These are phyloP conservation scores for Clonostachys byssicola DNA, from an alignment of 2,329 filamentous ascomycete species.

Conservation along the genomic window DNA sequence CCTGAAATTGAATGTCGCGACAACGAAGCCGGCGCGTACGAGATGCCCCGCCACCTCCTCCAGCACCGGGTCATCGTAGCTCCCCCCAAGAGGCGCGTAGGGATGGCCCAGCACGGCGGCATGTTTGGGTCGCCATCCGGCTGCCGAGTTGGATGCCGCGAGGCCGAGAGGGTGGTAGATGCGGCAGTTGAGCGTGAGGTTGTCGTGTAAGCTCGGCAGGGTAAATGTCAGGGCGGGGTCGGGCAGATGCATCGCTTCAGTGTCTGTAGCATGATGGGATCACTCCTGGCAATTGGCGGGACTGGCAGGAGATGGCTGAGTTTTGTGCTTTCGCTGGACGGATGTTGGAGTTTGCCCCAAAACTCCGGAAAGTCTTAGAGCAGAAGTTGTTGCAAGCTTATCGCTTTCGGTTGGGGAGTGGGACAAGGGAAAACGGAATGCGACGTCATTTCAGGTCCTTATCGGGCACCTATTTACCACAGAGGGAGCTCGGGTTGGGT, in stretches of 20 bases:
- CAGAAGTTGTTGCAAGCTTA: too few species aligned
- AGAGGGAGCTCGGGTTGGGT: too few species aligned
- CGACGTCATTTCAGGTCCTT: too few species aligned
- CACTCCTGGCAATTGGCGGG: too few species aligned
- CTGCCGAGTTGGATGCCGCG: conserved; percentile 8
- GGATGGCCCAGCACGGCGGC: conserved; percentile 78
- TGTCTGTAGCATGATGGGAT: not conserved
- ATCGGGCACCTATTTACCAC: too few species aligned
- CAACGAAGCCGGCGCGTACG: conserved; percentile 66
- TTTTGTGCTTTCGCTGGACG: too few species aligned
- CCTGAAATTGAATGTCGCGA: conserved; percentile 92
- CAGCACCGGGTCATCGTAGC: conserved; percentile 78
- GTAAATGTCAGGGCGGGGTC: conserved; percentile 62
- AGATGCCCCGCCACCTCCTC: conserved; percentile 60
- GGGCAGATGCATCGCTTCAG: conserved; percentile 35
- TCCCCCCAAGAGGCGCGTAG: conserved; percentile 83
- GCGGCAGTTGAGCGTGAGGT: conserved; percentile 71
- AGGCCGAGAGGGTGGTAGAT: conserved; percentile 67
- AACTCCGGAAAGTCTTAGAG: too few species aligned
- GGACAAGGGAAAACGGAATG: too few species aligned
- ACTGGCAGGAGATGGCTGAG: too few species aligned
- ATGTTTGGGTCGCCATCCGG: conserved; percentile 36
- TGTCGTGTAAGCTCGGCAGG: conserved; percentile 82
- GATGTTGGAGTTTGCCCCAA: too few species aligned
- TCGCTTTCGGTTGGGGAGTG: too few species aligned